Evolutionary conservation across 305 asterid species (phyloP), one percentile per base, ranked within the genome.

Genomic region (Fraxinus velutina): DNA sequence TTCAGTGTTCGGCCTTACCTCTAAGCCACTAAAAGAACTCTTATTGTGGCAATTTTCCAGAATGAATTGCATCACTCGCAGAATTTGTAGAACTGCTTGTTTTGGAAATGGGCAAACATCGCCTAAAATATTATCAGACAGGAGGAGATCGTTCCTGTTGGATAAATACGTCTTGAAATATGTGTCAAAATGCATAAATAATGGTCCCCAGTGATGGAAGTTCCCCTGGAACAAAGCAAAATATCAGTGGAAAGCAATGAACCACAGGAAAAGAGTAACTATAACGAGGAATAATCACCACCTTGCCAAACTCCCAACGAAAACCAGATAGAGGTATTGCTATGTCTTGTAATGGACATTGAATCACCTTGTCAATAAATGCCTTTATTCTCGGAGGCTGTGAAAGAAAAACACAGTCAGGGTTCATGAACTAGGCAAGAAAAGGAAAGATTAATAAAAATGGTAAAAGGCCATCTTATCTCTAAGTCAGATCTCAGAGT

Each of bases 281-380:
- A 24, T 12, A 19, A 77, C 78, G 5, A 44, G 76, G 73, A 76
- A 64, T 17, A 32, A 76, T n/a, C 37, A 79, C 80, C 77, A 94
- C 99, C 99, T 95, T 95, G 87, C 97, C 97, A 80, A 88, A 93
- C 87, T 95, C 99, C 99, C 98, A 95, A 39, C 81, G 91, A 86
- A 95, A 95, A 68, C 98, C 98, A 80, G 97, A 92, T 36, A 95
- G 97, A 39, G 98, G 98, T 81, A 92, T 93, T 47, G 97, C 98
- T 86, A 93, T 90, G 86, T 95, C 99, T 86, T 92, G 98, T 86
- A 95, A 89, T 34, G 99, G 99, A 83, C 97, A 93, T 80, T 95
- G 98, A 80, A 95, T 93, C 85, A 92, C 99, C 95, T 93, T 93
- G 83, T 95, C 99, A 19, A 92, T 90, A 84, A 95, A 93, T 76